Conservation (phyloP, 768 basidiomycete genomes). For the Gloeopeniophorella convolvens region DNA sequence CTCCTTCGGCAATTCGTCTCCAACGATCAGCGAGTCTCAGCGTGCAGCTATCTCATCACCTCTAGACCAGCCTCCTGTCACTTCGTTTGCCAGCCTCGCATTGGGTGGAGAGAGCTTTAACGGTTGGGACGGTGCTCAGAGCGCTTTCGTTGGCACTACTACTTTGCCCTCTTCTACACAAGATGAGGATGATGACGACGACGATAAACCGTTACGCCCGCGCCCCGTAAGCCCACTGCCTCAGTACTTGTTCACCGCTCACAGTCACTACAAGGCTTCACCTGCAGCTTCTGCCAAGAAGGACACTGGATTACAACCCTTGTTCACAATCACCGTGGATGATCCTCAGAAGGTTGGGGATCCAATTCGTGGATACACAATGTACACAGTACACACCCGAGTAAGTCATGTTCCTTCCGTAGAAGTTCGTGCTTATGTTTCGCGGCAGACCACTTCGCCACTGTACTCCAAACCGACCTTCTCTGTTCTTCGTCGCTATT, state of each 20-base stretch:
- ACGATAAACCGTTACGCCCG: constrained; percentile 27
- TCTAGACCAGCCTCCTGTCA: constrained; percentile 25
- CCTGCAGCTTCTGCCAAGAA: constrained; percentile 21
- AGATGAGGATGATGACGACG: constrained; percentile 26
- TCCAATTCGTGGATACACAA: constrained; percentile 86
- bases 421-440: neutral
- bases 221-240: constrained; percentile 25
- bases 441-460: constrained; percentile 71
- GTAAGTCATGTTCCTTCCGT: constrained; percentile 35
- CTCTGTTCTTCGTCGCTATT: constrained; percentile 94
- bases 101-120: constrained; percentile 40
- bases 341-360: constrained; percentile 98
- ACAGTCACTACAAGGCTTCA: constrained; percentile 3
- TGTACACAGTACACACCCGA: constrained; percentile 92
- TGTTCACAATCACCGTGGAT: constrained; percentile 86
- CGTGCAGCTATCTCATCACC: constrained; percentile 25
- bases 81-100: constrained; percentile 39
- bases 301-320: constrained; percentile 50
- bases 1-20: constrained; percentile 1
- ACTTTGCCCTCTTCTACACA: constrained; percentile 14
- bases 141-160: constrained; percentile 26
- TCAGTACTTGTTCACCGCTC: constrained; percentile 1
- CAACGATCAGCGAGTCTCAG: constrained; percentile 5
- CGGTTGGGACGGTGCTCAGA: constrained; percentile 44
- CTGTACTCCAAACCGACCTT: constrained; percentile 77